Percentiles rank a stretch among this genome's conserved stretches.
Conservation (phyloP, 2,329 filamentous ascomycete genomes). For the Gyromitra esculenta region DNA sequence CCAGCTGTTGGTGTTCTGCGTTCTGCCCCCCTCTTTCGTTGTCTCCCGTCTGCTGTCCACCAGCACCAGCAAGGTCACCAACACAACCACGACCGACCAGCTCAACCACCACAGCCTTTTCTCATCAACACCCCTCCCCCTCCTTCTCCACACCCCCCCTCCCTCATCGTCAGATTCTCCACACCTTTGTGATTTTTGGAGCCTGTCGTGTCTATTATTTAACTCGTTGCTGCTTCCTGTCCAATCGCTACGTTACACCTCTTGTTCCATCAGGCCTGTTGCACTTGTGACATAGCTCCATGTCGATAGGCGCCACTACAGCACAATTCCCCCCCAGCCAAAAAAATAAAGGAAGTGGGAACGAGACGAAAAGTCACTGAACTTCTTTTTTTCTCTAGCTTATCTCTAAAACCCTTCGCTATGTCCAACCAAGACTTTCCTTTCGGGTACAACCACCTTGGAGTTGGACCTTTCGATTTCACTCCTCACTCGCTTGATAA, state of each 20-base stretch:
- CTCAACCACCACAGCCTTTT: conserved; percentile 33
- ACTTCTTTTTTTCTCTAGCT: conserved; percentile 19
- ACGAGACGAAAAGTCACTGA: conserved; percentile 26
- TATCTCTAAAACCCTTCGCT: conserved; percentile 14
- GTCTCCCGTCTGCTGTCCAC: conserved; percentile 30
- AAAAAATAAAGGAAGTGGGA: conserved; percentile 39
- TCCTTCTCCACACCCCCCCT: conserved; percentile 2
- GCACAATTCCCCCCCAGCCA: conserved; percentile 22
- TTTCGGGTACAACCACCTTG: conserved; percentile 42
- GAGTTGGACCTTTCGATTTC: conserved; percentile 32
- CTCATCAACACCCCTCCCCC: conserved; percentile 23
- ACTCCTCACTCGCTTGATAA: conserved; percentile 33
- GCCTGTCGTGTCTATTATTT: conserved; percentile 27
- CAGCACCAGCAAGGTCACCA: conserved; percentile 20
- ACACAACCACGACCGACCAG: conserved; percentile 37
- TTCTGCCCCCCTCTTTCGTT: conserved; percentile 31
- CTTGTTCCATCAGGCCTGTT: conserved; percentile 27
- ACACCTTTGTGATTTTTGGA: conserved; percentile 30
- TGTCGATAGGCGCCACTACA: conserved; percentile 44
- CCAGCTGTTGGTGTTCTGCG: conserved; percentile 38
- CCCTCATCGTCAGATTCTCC: conserved; percentile 36
- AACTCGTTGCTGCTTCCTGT: conserved; percentile 33
- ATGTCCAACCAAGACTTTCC: conserved; percentile 51
- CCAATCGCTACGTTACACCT: conserved; percentile 50
- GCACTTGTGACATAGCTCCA: conserved; percentile 44